Evolutionary conservation across 352 stramenopile genomes (phyloP), one percentile per base, ranked within the genome.

Genomic region (Pythium phragmiticola): DNA sequence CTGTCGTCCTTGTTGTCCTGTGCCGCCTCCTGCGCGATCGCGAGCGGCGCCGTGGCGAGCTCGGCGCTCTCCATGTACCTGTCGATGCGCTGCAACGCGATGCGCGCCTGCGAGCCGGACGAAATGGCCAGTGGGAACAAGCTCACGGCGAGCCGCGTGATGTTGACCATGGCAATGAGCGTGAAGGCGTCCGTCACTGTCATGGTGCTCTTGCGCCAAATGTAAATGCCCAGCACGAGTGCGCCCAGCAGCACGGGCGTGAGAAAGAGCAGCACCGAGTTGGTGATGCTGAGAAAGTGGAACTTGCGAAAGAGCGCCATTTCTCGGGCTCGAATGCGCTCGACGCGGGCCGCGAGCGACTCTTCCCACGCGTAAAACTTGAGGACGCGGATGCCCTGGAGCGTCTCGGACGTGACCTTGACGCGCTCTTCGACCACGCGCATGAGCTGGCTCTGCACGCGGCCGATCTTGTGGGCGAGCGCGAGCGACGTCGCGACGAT

Each of bases 331-430:
- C 81, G 77, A 34, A 90, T 77, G 7, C 55, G 49, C 51, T 78
- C 67, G 7, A 88, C 73, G 16, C 74, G 79, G 16, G 26, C 68
- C 11, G 74, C 74, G 2, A 84, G 56, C 11, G 71, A 84, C 14
- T 76, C 66, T 43, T 85, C 76, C 89, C 89, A 98, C 8, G 82
- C 85, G 65, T 96, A 96, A 65, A 96, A 94, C 65, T 98, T 98
- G 60, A 98, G 84, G 41, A 90, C 86, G 36, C 90, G 76, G 34
- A 97, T 92, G 11, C 92, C 94, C 14, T 88, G 69, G 4, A 98
- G 72, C 9, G 96, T 85, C 75, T 98, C 94, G 43, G 92, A 97
- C 37, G 94, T 95, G 62, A 98, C 87, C 70, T 96, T 95, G 13
- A 98, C 90, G 1, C 94, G 79, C n/a, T 89, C 71, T 13, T 84